phyloP scores from a whole-genome alignment of 352 stramenopile genomes.

The Globisporangium takayamanum region DNA sequence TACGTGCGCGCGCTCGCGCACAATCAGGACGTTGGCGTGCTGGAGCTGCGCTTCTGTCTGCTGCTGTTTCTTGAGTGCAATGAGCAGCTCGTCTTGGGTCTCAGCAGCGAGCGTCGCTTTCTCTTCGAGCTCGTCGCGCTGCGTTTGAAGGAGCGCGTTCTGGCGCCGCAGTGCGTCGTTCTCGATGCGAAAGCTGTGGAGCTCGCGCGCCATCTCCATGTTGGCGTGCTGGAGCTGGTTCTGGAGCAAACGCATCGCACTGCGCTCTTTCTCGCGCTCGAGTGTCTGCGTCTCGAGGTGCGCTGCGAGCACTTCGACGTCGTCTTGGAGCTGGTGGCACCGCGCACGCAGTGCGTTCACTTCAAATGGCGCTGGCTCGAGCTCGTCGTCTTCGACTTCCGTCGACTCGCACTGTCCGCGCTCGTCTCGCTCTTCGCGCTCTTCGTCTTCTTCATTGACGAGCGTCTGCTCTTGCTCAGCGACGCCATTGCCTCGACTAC shows the following conservation, averaged over 20 bases:
- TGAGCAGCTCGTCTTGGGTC: constrained; percentile 43
- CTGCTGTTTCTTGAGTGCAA: constrained; percentile 37
- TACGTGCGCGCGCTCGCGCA: constrained; percentile 24
- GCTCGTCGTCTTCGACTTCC: constrained; percentile 5
- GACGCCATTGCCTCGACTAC: no score
- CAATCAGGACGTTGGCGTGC: constrained; percentile 12
- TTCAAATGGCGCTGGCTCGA: constrained; percentile 1
- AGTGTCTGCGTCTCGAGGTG: constrained; percentile 43
- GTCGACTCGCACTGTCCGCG: constrained; percentile 12
- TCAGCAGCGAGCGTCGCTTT: constrained; percentile 22
- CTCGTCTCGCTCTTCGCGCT: constrained; percentile 11
- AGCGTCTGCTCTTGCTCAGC: no score
- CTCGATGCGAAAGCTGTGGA: constrained; percentile 34
- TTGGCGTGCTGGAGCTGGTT: constrained; percentile 18
- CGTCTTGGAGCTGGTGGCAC: constrained; percentile 40
- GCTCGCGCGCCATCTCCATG: constrained; percentile 20
- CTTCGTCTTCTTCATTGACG: neutral
- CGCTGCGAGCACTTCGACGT: constrained; percentile 46
- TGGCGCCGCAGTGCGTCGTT: constrained; percentile 39
- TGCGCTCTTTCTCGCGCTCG: constrained; percentile 21
- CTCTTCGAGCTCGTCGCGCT: constrained; percentile 22
- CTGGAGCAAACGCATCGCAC: constrained; percentile 4
- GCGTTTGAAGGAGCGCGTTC: constrained; percentile 17
- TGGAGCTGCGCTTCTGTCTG: constrained; percentile 29
- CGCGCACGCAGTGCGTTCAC: constrained; percentile 7